Base-by-base conservation (phyloP, 2,329 filamentous ascomycete genomes). In the Mycogone perniciosa region DNA sequence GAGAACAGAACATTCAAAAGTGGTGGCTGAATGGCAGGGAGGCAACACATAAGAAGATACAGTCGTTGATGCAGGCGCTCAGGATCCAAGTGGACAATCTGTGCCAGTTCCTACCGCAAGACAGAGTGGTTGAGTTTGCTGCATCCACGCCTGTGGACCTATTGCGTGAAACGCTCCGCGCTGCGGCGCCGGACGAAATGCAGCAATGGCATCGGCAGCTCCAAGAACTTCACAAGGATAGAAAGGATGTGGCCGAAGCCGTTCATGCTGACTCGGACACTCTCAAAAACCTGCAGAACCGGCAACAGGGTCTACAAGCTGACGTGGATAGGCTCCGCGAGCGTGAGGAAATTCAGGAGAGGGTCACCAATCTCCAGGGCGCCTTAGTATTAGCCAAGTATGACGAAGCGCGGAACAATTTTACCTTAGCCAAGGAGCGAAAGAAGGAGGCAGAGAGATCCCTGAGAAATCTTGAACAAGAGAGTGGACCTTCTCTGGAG, bases 31-130 rank as follows among this genome's bases (percentile, higher is more conserved):
- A 96, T 64, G 84, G 84, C 38, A 80, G 76, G 56, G 76, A 79
- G 50, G 69, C 75, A 5, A 76, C 76, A 1, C 80, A 83, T 55
- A 86, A 84, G 60, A 75, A 75, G 4, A 77, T 97, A 6, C 76
- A 86, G 59, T 70, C 76, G 7, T 71, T 96, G 44, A 86, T 85
- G 54, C 79, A 75, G 53, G 77, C 76, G 7, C 83, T 95, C 61
- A 86, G 86, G 44, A 97, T 99, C 46, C 93, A 99, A 67, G 89
- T 97, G 57, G 93, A 99, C 72, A 99, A 99, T 60, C 76, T 99
- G 2, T 99, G 93, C 66, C 93, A 99, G 65, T 99, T 99, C 61
- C 73, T 99, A 41, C 93, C 93, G 0, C 93, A 99, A 67, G 93
- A 99, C 65, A 87, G 91, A 59, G 93, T 99, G 1, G 89, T 90